These are phyloP conservation scores for Aspergillus pseudoterreus DNA, from an alignment of 2,329 filamentous ascomycete species.

Conservation along the genomic window DNA sequence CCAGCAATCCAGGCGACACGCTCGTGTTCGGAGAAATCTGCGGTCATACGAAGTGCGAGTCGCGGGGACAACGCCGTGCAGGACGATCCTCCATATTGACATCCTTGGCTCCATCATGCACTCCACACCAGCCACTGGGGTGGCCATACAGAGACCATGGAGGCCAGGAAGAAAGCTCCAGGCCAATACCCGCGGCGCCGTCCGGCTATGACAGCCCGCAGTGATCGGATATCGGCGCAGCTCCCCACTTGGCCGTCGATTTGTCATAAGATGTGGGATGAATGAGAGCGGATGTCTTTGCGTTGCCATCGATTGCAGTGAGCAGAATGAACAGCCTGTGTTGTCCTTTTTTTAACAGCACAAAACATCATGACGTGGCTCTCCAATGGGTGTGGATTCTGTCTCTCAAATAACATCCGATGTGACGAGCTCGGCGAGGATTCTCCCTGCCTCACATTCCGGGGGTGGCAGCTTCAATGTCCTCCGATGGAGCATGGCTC, in stretches of 20 bases:
- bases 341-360: background rate
- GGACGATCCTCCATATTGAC: too few species aligned
- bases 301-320: background rate
- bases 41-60: too few species aligned
- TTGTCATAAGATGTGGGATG: background rate
- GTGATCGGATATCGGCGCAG: background rate
- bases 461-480: background rate
- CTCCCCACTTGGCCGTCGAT: background rate
- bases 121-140: too few species aligned
- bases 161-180: background rate
- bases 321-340: background rate
- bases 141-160: too few species aligned
- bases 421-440: background rate
- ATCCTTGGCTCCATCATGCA: too few species aligned
- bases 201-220: background rate
- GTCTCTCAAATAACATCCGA: background rate
- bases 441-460: background rate
- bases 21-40: too few species aligned
- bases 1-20: too few species aligned
- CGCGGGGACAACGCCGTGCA: too few species aligned
- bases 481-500: background rate
- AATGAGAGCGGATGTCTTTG: background rate
- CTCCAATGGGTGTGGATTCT: constrained; percentile 1
- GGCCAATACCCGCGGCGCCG: background rate
- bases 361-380: background rate